Evolutionary conservation across 192 early-diverging fungal genomes (phyloP).

Genomic region (Gaertneriomyces sp.): DNA sequence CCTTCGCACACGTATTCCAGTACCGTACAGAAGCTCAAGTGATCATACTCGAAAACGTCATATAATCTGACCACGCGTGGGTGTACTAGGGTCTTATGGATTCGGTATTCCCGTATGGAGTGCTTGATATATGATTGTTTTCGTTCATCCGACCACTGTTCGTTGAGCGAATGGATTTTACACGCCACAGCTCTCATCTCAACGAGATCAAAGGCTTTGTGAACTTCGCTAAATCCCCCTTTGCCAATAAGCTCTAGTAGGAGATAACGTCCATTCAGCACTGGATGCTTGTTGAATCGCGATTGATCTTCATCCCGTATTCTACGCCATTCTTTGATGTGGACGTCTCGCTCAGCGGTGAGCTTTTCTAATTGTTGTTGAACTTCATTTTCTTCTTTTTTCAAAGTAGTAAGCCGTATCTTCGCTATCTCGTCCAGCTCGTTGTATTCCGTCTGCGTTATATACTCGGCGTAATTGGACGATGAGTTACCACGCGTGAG

Average conservation of each 20-base stretch:
- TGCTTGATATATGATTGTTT: slow-evolving; percentile 33
- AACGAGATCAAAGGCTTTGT: slow-evolving; percentile 26
- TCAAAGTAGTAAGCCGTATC: slow-evolving; percentile 19
- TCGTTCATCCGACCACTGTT: slow-evolving; percentile 26
- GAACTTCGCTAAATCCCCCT: slow-evolving; percentile 37
- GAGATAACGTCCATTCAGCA: slow-evolving; percentile 30
- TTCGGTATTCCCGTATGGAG: slow-evolving; percentile 28
- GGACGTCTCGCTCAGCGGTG: slow-evolving; percentile 13
- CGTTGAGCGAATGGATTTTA: slow-evolving; percentile 30
- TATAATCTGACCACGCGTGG: slow-evolving; percentile 17
- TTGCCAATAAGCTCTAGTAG: slow-evolving; percentile 25
- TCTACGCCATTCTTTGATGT: slow-evolving; percentile 22
- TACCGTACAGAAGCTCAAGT: slow-evolving; percentile 14
- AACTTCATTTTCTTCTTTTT: slow-evolving; percentile 27
- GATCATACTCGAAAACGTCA: slow-evolving; percentile 25
- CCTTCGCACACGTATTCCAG: slow-evolving; percentile 19
- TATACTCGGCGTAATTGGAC: not conserved
- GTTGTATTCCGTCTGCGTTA: slow-evolving; percentile 7
- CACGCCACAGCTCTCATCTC: slow-evolving; percentile 24
- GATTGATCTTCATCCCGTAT: slow-evolving; percentile 29
- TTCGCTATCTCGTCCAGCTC: slow-evolving; percentile 32
- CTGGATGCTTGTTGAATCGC: slow-evolving; percentile 26
- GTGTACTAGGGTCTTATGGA: slow-evolving; percentile 26
- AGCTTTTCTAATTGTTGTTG: slow-evolving; percentile 11
- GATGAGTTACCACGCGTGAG: not conserved